Evolutionary conservation across 2,329 filamentous ascomycete species (phyloP), one percentile per base, ranked within the genome.

Genomic region (Elsinoe fawcettii): DNA sequence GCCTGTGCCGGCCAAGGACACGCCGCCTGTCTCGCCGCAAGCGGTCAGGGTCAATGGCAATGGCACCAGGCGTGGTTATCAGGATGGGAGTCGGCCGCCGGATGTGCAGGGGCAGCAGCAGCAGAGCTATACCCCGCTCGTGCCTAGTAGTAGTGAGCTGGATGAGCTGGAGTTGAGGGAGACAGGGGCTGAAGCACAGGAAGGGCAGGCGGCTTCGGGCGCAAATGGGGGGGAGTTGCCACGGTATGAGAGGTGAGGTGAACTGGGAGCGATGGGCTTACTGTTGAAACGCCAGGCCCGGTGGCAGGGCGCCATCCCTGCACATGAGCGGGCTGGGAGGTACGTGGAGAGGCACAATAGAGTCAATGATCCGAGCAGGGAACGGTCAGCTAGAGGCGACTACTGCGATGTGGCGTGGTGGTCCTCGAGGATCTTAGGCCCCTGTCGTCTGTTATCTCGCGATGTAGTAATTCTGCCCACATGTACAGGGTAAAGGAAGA

Each of bases 201-300:
- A 60, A n/a, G 20, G 56, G 34, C 27, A 58, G 12, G 44, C 44
- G 5, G 43, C 30, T 32, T 25, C 12, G 9, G 34, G 34, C 32
- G 27, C 11, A 22, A 36, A 14, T 9, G 51, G 18, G 5, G 59
- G 56, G 4, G 22, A 53, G 22, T 54, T 61, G 4, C 59, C 59
- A 14, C 47, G 18, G n/a, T 61, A 61, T 23, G 49, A 54, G 47
- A 30, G 37, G 44, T 58, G 46, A 58, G 12, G 34, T 12, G 3
- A 32, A 32, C 6, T 32, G n/a, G n/a, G n/a, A n/a, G n/a, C n/a
- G n/a, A n/a, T n/a, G n/a, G n/a, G n/a, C n/a, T n/a, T n/a, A n/a
- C n/a, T n/a, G n/a, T n/a, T n/a, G n/a, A n/a, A n/a, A n/a, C n/a
- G n/a, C n/a, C n/a, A n/a, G n/a, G n/a, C n/a, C n/a, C n/a, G n/a